Evolutionary conservation across 2,329 filamentous ascomycete species (phyloP), one percentile per base, ranked within the genome.

Genomic region (Intubia oerlemansii): DNA sequence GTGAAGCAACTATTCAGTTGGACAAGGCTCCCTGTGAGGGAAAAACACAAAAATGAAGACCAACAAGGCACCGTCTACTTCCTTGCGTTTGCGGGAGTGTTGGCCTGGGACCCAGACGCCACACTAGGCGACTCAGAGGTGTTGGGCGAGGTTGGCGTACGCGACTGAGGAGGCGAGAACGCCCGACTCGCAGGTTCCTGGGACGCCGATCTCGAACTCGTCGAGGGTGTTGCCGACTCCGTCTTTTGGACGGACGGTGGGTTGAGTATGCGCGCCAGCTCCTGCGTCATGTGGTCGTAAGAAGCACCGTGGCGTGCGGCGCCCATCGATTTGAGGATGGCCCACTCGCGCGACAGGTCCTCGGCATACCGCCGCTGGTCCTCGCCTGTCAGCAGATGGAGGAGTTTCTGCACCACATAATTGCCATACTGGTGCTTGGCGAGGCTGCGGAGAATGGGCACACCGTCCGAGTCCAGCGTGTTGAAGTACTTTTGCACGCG

Each of bases 341-440:
- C n/a, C 19, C 8, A 8, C 19, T 21, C 19, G 8, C n/a, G 19
- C n/a, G 62, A 63, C 48, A 81, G 65, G 32, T 71, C 59, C 29
- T 69, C 62, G 5, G 71, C 54, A 32, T 84, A 62, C 4, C 52
- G 45, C 17, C 62, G 57, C 22, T 59, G 58, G 37, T 80, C 72
- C 0, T 50, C 48, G 3, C 63, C 69, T 23, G 69, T 55, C 4
- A 81, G 55, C 37, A 64, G 54, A 7, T 53, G 58, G 19, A 91
- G 57, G 5, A 93, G 61, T 53, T 84, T 91, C 53, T 93, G 85
- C 36, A 95, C 76, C 5, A 95, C 85, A 46, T 95, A 98, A 49
- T 98, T 98, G 34, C 80, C 88, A 47, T 74, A 95, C 38, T 80
- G 76, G 45, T 98, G 85, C 38, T 74, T 78, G 62, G 93, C 82